A percentile compares a stretch with the other conserved stretches of the same genome.
phyloP scores from a whole-genome alignment of 176 grass and related monocot species.

The Olyra latifolia region DNA sequence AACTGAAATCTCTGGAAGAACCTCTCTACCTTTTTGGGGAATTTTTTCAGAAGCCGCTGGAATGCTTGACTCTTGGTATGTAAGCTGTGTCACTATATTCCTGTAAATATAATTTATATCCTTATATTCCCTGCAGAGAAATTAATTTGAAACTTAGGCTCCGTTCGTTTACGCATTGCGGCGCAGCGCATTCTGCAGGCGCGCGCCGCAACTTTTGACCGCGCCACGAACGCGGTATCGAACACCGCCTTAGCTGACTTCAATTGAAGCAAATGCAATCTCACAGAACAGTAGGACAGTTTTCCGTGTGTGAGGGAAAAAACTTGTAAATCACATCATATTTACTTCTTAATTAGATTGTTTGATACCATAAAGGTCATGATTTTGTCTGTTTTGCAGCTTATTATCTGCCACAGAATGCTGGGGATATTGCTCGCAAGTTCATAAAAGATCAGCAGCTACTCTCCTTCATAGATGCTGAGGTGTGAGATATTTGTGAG shows the following conservation, averaged over 20 bases:
- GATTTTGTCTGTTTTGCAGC: constrained; percentile 51
- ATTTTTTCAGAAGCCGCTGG: constrained; percentile 91
- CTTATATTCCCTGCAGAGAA: background rate
- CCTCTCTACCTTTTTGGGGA: constrained; percentile 88
- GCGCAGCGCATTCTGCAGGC: too few species aligned
- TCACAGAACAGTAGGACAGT: background rate
- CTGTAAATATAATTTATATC: background rate
- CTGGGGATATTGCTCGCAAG: constrained; percentile 91
- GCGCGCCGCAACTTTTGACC: too few species aligned
- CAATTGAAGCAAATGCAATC: background rate
- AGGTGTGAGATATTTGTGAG: constrained; percentile 71
- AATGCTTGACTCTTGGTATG: constrained; percentile 92
- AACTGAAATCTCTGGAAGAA: constrained; percentile 93
- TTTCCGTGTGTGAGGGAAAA: background rate
- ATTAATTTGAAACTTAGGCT: background rate
- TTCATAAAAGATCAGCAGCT: constrained; percentile 92
- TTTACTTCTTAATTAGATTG: background rate
- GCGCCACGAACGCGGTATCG: too few species aligned
- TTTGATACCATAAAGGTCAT: background rate
- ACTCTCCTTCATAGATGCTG: constrained; percentile 98
- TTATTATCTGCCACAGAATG: constrained; percentile 95
- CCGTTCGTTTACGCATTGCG: too few species aligned
- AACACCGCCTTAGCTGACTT: constrained; percentile 10
- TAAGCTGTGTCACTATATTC: background rate
- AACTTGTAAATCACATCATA: background rate